Base-by-base conservation (phyloP, 768 basidiomycete genomes). In the Russula olivacea region DNA sequence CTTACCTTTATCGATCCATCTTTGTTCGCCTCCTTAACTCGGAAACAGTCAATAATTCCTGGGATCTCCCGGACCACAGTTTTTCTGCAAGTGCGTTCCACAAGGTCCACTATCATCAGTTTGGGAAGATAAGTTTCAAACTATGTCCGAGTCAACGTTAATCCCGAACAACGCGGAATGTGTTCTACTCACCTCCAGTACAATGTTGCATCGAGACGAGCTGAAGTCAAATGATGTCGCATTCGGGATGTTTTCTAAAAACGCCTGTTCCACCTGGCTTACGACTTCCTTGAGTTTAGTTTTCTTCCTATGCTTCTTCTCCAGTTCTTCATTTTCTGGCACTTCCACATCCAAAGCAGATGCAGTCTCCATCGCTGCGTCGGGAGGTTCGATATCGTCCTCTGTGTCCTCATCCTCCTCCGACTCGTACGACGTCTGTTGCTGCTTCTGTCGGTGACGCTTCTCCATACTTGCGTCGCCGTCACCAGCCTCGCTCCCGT, bases 1-100 rank as follows among this genome's bases (percentile, higher is more conserved):
- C 63, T 69, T 54, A 82, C 88, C 77, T 79, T 83, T 68, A 75
- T 78, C 65, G 76, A 70, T 38, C 83, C 78, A 66, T 81, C 80
- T 69, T 81, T 80, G 58, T 73, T 78, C 47, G 85, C 81, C 51
- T 84, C 83, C 68, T 86, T 85, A 47, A 78, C 77, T 68, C 85
- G 84, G 80, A 95, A 92, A 75, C 93, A 96, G 58, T 95, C 87
- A 4, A 81, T 81, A 71, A 99, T 96, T 17, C 88, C 87, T 6
- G 88, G 83, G 58, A 98, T 92, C 74, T 98, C 90, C 58, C 93
- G 91, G 61, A 99, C 79, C 67, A 98, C 79, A 2, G 93, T 89
- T 57, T 83, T 84, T 50, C 86, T 80, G 74, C 95, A 98, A 12
- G 87, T 84, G 58, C 87, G 81, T 73, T 98, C 97, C 61, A 98